Conservation (phyloP, 331 rosid species). For the Malus hybrid region DNA sequence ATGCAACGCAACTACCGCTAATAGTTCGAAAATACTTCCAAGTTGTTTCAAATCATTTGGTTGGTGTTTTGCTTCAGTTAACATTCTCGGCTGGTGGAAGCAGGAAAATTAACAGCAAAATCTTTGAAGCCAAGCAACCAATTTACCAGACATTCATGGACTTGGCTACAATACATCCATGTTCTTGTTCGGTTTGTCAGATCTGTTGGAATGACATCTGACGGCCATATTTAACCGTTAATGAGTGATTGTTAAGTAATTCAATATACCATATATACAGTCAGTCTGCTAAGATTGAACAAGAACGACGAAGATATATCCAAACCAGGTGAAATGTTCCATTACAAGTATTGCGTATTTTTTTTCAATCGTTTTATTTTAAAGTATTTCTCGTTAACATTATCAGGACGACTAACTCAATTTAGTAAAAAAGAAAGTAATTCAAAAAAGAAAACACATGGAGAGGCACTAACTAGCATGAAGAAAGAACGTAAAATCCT, state of each 20-base stretch:
- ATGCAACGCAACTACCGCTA: slow-evolving; percentile 12
- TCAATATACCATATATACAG: no score
- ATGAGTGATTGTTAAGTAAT: background rate
- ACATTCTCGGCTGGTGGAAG: no score
- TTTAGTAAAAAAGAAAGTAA: background rate
- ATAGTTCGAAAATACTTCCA: background rate
- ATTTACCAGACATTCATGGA: background rate
- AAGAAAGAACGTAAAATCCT: slow-evolving; percentile 22
- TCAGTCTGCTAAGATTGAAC: background rate
- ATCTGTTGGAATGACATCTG: background rate
- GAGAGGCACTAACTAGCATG: background rate
- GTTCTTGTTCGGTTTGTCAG: background rate
- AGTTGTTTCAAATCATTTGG: no score
- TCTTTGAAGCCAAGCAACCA: background rate
- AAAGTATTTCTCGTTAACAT: background rate
- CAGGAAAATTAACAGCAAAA: no score
- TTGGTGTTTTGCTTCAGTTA: no score
- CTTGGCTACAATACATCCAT: background rate
- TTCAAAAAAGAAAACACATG: slow-evolving; percentile 8
- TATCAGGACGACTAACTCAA: background rate
- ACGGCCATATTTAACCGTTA: background rate
- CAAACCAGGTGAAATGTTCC: no score
- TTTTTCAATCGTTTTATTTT: no score
- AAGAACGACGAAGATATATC: background rate
- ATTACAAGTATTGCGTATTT: background rate